Base-by-base conservation (phyloP, 371 early-diverging fungal species). In the Batkoa obscura region DNA sequence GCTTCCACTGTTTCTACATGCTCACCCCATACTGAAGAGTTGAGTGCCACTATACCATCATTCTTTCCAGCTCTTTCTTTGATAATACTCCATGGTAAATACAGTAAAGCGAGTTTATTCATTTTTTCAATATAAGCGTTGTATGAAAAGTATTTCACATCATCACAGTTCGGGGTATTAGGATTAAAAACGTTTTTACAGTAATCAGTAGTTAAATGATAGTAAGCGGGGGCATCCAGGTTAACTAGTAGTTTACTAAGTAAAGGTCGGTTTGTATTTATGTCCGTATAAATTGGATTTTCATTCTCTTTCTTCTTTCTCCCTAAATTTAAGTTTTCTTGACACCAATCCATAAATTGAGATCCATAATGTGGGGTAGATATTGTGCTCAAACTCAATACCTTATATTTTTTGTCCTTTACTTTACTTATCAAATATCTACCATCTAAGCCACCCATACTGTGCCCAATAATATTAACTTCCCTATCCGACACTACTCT, bases 351-450 rank as follows among this genome's bases (percentile, higher is more conserved):
- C 88, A 89, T 90, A 65, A 90, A 81, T 2, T 84, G 77, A 42
- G 79, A 78, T 3, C 94, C 94, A 30, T 83, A 80, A 64, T 93
- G 94, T n/a, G 94, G 94, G 5, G 94, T 89, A 2, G 83, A 83
- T n/a, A 93, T 71, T 0, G 91, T 90, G 0, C 90, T 88, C 33
- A 93, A 65, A 1, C 88, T 82, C 30, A 66, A 70, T 4, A 87
- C 79, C 3, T 64, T 49, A 61, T 81, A 88, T 48, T 70, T 61
- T 36, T 72, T 68, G 43, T 79, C 72, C n/a, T n/a, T n/a, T 31
- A 90, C 66, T 63, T 88, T 88, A 3, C 84, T 72, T 42, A 89
- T 75, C 43, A 93, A 65, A n/a, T n/a, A n/a, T 49, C 91, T 76
- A 41, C 83, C 81, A 64, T 93, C 91, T 36, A 90, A 73, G 10